A percentile compares a stretch with the other conserved stretches of the same genome.
These are phyloP conservation scores for Letharia lupina DNA, from an alignment of 495 filamentous ascomycete species.

Conservation along the genomic window DNA sequence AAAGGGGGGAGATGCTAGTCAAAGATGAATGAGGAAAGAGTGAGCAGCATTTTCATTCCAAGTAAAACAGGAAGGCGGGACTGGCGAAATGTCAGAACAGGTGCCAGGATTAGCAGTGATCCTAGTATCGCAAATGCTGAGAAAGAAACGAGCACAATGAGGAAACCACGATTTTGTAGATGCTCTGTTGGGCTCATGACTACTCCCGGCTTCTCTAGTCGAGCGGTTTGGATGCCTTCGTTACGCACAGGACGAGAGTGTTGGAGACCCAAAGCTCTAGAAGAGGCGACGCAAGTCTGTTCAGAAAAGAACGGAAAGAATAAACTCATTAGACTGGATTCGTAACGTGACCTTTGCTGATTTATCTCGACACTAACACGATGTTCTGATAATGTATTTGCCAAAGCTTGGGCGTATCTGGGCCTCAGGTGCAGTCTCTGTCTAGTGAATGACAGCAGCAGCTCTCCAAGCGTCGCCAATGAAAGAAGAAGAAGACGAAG, in stretches of 20 bases:
- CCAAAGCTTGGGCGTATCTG: neutral
- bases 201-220: neutral
- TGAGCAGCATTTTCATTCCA: neutral
- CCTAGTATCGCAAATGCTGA: neutral
- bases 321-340: neutral
- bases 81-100: neutral
- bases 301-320: neutral
- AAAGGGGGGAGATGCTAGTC: neutral
- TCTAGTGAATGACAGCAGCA: neutral
- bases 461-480: neutral
- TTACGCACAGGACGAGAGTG: neutral
- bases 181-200: neutral
- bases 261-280: neutral
- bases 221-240: neutral
- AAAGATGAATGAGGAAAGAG: neutral
- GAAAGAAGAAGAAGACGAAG: neutral
- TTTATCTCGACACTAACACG: neutral
- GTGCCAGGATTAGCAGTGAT: neutral
- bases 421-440: neutral
- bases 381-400: neutral
- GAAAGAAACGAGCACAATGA: neutral
- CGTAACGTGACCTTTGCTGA: neutral
- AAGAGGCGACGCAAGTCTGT: neutral
- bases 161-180: neutral
- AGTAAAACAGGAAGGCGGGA: neutral